phyloP scores from a whole-genome alignment of 148 eudicot genomes.

The Pouteria glomerata region DNA sequence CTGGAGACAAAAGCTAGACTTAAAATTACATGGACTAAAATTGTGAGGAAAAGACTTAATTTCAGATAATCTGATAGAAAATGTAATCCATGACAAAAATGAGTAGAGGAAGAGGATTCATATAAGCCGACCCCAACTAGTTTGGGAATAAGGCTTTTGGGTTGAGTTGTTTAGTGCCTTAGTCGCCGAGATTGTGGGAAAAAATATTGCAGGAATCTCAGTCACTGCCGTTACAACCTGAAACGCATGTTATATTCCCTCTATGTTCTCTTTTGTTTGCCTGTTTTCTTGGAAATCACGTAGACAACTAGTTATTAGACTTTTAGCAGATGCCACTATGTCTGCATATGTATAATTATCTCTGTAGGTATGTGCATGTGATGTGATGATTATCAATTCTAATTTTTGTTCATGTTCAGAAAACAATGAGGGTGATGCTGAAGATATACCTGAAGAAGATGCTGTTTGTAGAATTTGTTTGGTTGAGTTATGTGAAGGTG shows the following conservation, averaged over 20 bases:
- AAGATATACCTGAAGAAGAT: constrained; percentile 93
- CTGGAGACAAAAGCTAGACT: too few relatives aligned
- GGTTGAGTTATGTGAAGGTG: constrained; percentile 79
- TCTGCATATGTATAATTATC: not conserved
- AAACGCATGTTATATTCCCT: not conserved
- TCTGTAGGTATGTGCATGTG: not conserved
- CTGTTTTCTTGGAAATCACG: not conserved
- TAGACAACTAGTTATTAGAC: not conserved
- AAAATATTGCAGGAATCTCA: not conserved
- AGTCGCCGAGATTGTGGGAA: not conserved
- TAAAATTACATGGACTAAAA: too few relatives aligned
- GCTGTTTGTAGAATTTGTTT: constrained; percentile 94
- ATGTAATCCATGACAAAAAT: too few relatives aligned
- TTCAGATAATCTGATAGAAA: too few relatives aligned
- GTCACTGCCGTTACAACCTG: not conserved
- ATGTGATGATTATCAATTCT: not conserved
- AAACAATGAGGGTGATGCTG: constrained; percentile 44
- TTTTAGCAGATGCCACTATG: not conserved
- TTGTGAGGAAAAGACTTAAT: too few relatives aligned
- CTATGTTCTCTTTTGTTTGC: not conserved
- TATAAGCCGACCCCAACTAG: too few relatives aligned
- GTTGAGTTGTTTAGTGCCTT: not conserved
- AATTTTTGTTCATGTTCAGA: constrained; percentile 32
- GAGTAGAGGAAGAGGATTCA: too few relatives aligned
- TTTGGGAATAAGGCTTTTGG: too few relatives aligned